Evolutionary conservation across 2,329 filamentous ascomycete genomes (phyloP).

Genomic region (Helotiales sp.): DNA sequence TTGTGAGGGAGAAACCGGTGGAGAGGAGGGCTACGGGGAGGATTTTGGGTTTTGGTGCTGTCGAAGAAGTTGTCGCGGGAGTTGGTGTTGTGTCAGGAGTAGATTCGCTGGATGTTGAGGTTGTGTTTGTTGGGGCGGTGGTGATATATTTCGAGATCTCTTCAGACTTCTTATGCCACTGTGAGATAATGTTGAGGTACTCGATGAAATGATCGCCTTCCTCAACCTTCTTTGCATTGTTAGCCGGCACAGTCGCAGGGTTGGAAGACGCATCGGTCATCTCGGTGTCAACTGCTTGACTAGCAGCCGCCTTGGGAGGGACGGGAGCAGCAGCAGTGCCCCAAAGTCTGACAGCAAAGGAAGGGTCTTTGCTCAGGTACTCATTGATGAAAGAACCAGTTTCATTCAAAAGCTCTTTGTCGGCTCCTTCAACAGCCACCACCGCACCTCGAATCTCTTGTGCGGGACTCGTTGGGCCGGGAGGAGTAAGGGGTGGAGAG

Average conservation of each 20-base stretch:
- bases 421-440: conserved; percentile 79
- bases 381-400: conserved; percentile 62
- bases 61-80: too few species aligned
- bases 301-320: neutral
- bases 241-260: neutral
- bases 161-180: conserved; percentile 75
- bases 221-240: neutral
- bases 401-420: conserved; percentile 48
- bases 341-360: conserved; percentile 33
- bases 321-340: neutral
- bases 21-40: conserved; percentile 76
- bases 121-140: conserved; percentile 21
- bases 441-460: conserved; percentile 68
- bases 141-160: conserved; percentile 65
- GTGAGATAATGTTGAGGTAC: conserved; percentile 68
- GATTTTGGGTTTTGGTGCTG: conserved; percentile 28
- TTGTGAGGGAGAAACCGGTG: conserved; percentile 76
- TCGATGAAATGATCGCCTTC: conserved; percentile 45
- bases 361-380: conserved; percentile 29
- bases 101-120: conserved; percentile 3
- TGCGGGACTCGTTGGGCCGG: conserved; percentile 35
- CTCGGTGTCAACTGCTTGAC: conserved; percentile 15
- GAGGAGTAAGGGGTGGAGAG: conserved; percentile 61
- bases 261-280: conserved; percentile 16
- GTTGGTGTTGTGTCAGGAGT: conserved; percentile 9